Evolutionary conservation across 2,329 filamentous ascomycete genomes (phyloP), one percentile per base, ranked within the genome.

Genomic region (Aphanocladium album): DNA sequence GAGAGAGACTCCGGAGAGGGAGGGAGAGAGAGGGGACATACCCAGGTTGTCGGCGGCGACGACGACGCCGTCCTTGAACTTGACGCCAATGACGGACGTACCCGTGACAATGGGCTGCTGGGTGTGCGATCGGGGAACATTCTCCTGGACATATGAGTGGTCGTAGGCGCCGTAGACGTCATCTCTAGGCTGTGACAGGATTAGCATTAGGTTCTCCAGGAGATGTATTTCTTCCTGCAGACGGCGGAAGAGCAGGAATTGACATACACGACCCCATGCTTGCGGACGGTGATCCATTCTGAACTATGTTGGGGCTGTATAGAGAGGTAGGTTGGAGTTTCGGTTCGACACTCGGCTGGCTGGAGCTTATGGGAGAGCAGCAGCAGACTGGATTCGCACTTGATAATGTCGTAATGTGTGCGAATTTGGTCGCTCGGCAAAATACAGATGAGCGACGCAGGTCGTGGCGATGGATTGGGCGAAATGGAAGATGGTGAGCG

Each of bases 81-180:
- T 98, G 74, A 97, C 84, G 65, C 89, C 95, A 61, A 99, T 78
- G 65, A 99, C 95, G 57, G 95, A 98, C 54, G 95, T 98, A 72
- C 95, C 95, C 57, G 95, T 99, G 64, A 99, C 95, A 67, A 96
- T 89, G 70, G 95, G 95, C 35, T 87, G 87, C 78, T 96, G 92
- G 60, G 95, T 97, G 77, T 96, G 91, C 71, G 92, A 86, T 73
- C 86, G 92, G 62, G 93, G 91, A 60, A 80, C 82, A 68, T 77
- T 81, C 56, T 77, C 80, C 69, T 90, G 85, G 73, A 98, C 88
- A 76, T 93, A 93, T 62, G 92, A 90, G 72, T 83, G 80, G 78
- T 98, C 91, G 78, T 99, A 99, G 70, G 89, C 82, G 69, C 95
- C 95, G 79, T 98, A 99, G 72, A 98, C 83, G 77, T 99, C 95